These are phyloP conservation scores for Aureobasidium leucospermi DNA, from an alignment of 2,329 filamentous ascomycete species.

Conservation along the genomic window DNA sequence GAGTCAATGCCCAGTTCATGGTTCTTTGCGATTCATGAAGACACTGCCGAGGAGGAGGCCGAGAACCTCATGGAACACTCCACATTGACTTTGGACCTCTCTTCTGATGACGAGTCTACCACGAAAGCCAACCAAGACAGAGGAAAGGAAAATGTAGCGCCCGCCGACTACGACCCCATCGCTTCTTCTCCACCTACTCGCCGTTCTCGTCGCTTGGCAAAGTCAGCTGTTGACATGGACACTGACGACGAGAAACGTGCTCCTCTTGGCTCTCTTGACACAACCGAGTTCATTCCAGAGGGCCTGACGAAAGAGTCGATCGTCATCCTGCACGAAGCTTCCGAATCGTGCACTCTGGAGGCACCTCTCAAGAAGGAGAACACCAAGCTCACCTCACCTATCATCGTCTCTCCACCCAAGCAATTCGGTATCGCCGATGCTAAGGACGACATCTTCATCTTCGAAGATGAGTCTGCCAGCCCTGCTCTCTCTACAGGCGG, in stretches of 20 bases:
- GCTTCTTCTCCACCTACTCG: not conserved
- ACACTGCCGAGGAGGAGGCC: conserved; percentile 82
- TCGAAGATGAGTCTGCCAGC: conserved; percentile 7
- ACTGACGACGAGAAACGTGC: conserved; percentile 24
- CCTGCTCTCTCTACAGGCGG: conserved; percentile 4
- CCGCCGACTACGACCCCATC: conserved; percentile 38
- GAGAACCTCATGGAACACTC: conserved; percentile 90
- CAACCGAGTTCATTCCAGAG: conserved; percentile 28
- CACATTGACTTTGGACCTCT: conserved; percentile 79
- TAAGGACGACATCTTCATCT: conserved; percentile 6
- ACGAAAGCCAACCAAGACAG: conserved; percentile 50
- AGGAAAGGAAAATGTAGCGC: conserved; percentile 92
- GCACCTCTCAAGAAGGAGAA: not conserved
- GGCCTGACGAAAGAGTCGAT: conserved; percentile 26
- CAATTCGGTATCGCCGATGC: not conserved
- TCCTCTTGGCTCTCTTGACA: conserved; percentile 29
- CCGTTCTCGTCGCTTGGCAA: not conserved
- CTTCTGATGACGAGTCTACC: conserved; percentile 71
- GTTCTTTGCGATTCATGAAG: conserved; percentile 93
- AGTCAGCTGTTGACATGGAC: conserved; percentile 25
- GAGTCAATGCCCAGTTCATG: conserved; percentile 55
- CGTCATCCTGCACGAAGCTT: conserved; percentile 22
- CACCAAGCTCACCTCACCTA: not conserved
- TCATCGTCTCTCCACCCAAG: not conserved
- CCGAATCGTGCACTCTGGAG: conserved; percentile 7